Percentiles rank a stretch among this genome's conserved stretches.
phyloP scores from a whole-genome alignment of 345 rosid species.

The Eucalyptus dawsonii region DNA sequence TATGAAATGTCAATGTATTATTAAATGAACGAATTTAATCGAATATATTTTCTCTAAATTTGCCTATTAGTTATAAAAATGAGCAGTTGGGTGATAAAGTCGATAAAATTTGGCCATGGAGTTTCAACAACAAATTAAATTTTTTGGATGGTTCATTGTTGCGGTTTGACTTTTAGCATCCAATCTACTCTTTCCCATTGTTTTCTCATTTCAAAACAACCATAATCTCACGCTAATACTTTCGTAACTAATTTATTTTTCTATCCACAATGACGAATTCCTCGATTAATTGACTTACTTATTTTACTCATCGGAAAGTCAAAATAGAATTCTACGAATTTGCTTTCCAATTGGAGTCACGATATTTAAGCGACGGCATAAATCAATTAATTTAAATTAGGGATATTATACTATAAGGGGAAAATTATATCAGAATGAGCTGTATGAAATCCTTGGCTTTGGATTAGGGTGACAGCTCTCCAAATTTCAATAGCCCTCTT shows the following conservation, averaged over 20 bases:
- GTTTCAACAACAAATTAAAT: background rate
- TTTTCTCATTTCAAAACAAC: background rate
- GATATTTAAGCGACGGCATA: background rate
- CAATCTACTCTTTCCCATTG: background rate
- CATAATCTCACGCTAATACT: background rate
- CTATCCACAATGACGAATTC: accelerated
- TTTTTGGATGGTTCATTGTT: background rate
- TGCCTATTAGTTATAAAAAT: background rate
- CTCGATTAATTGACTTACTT: background rate
- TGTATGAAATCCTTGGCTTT: background rate
- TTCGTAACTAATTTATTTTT: background rate
- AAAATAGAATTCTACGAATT: accelerated
- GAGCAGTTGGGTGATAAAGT: accelerated
- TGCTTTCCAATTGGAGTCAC: background rate
- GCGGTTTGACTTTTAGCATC: background rate
- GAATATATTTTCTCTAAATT: background rate
- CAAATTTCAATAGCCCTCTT: background rate
- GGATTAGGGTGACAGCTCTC: background rate
- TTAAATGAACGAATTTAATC: background rate
- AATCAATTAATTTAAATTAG: background rate
- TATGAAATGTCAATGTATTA: background rate
- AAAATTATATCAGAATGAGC: background rate
- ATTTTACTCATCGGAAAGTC: background rate
- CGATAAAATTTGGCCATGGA: background rate
- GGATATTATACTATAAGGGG: background rate